Base-by-base conservation (phyloP, 805 yeast species). In the Kuraishia hungarica region DNA sequence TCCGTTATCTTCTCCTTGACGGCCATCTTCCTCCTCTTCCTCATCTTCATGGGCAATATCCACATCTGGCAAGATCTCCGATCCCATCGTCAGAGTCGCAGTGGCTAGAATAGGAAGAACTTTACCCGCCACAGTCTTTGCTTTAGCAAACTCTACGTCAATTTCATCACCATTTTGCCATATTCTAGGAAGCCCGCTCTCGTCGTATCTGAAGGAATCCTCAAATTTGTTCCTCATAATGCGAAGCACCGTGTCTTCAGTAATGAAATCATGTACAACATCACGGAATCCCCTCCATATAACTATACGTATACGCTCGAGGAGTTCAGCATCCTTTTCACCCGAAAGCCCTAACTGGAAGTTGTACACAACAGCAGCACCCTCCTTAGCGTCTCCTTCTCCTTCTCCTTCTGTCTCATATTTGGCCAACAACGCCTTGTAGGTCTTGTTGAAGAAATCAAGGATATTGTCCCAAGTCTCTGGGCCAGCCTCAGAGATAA, bases 171-270 rank as follows among this genome's bases (percentile, higher is more conserved):
- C 79, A 54, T 82, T 84, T 60, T 81, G 83, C 88, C 96, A 93
- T 35, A 92, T 74, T 46, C 83, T 78, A 15, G 99, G 99, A 28
- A 89, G 69, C 2, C 92, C 96, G 57, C 84, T 79, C 39, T 79
- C 84, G 67, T 91, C 97, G 66, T 87, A 94, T 61, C 93, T 78
- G 73, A 94, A 93, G 49, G 70, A 74, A 56, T 84, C 89, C 62
- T 93, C 97, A 71, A 94, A 93, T 56, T 81, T 74, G 57, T 89
- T 96, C 64, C 89, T 83, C 64, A 93, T 69, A 24, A 89, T 76
- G 54, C 76, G 73, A 1, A 86, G 74, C 7, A 88, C 80, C 21
- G 79, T 81, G 54, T 88, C 96, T 57, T 82, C 86, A 28, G 82
- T 78, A 52, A 88, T 69, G 60, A 80, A 77, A 55, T 86, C 87